These are phyloP conservation scores for Kalaharituber pfeilii DNA, from an alignment of 2,329 filamentous ascomycete species.

Conservation along the genomic window DNA sequence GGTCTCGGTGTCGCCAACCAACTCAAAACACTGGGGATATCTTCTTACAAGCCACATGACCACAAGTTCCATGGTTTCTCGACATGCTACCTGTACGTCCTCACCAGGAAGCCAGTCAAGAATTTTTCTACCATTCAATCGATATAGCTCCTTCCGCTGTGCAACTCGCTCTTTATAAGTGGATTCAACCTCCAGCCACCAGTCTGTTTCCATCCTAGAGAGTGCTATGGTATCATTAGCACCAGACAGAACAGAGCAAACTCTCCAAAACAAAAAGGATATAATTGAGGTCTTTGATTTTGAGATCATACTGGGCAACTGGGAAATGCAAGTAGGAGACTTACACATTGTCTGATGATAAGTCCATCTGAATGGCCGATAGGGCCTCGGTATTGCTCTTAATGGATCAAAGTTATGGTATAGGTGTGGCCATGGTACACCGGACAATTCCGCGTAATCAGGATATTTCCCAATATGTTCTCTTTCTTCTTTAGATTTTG, in stretches of 20 bases:
- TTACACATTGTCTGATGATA: constrained; percentile 88
- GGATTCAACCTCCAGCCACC: constrained; percentile 75
- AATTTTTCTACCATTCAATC: constrained; percentile 44
- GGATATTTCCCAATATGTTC: constrained; percentile 57
- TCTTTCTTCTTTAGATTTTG: constrained; percentile 42
- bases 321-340: constrained; percentile 25
- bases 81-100: constrained; percentile 48
- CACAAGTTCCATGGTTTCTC: constrained; percentile 75
- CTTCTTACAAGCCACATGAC: constrained; percentile 61
- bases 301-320: not conserved
- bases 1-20: constrained; percentile 30
- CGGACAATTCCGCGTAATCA: constrained; percentile 57
- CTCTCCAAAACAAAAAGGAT: not conserved
- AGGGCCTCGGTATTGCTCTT: constrained; percentile 53
- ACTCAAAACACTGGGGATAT: constrained; percentile 57
- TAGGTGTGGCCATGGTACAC: constrained; percentile 50
- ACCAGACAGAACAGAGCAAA: constrained; percentile 1
- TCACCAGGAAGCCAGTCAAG: constrained; percentile 54
- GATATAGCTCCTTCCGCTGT: constrained; percentile 49
- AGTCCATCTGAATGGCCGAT: constrained; percentile 63
- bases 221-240: constrained; percentile 38
- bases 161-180: constrained; percentile 51
- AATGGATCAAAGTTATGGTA: constrained; percentile 49
- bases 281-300: not conserved
- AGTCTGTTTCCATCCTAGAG: constrained; percentile 61